Evolutionary conservation across 495 filamentous ascomycete genomes (phyloP).

Genomic region (Aspergillus saccharolyticus): DNA sequence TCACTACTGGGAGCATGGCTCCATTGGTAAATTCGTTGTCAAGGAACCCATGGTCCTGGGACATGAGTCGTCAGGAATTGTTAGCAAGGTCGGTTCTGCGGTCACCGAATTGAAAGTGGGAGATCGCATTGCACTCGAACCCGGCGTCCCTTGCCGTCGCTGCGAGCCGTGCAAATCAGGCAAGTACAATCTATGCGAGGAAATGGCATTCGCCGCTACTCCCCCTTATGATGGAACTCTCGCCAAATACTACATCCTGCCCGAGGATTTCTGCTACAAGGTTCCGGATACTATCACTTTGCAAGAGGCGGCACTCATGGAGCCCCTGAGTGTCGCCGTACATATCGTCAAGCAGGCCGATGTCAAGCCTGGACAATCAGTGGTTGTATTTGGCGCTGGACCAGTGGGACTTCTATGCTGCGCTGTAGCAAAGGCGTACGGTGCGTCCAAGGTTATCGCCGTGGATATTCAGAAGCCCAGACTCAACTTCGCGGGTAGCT

Average conservation of each 20-base stretch:
- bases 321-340: slow-evolving; percentile 52
- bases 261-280: slow-evolving; percentile 54
- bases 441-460: slow-evolving; percentile 47
- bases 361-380: slow-evolving; percentile 42
- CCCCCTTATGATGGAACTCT: slow-evolving; percentile 52
- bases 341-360: slow-evolving; percentile 46
- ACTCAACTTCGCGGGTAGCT: slow-evolving; percentile 49
- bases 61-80: slow-evolving; percentile 79
- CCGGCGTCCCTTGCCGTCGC: slow-evolving; percentile 47
- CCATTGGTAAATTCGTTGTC: slow-evolving; percentile 76
- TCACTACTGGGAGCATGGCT: slow-evolving; percentile 87
- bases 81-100: slow-evolving; percentile 59
- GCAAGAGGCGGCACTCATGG: slow-evolving; percentile 51
- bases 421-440: slow-evolving; percentile 49
- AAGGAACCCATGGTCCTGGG: slow-evolving; percentile 88
- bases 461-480: slow-evolving; percentile 51
- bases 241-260: slow-evolving; percentile 49
- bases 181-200: slow-evolving; percentile 49
- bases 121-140: slow-evolving; percentile 51
- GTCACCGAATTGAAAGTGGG: slow-evolving; percentile 41
- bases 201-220: slow-evolving; percentile 51
- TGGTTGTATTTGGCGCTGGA: slow-evolving; percentile 52
- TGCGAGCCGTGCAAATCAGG: slow-evolving; percentile 50
- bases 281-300: slow-evolving; percentile 41
- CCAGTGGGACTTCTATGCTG: slow-evolving; percentile 53